Conservation (phyloP, 129 eudicot genomes). For the Kitagawia praeruptora region DNA sequence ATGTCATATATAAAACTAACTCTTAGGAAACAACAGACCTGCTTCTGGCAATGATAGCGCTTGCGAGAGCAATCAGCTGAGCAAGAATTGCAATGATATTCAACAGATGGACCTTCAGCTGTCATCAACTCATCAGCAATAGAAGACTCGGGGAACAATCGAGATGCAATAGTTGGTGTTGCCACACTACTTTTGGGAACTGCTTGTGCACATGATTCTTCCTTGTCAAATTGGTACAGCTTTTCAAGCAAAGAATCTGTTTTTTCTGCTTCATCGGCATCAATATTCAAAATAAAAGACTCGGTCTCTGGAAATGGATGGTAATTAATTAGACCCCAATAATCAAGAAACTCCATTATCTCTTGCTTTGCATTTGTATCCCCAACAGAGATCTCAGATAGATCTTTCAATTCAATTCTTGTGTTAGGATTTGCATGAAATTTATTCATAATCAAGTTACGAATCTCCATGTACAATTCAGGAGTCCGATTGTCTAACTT, state of each 20-base stretch:
- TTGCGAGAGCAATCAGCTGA: conserved; percentile 97
- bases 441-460: conserved; percentile 70
- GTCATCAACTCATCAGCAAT: conserved; percentile 62
- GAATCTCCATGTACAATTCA: conserved; percentile 72
- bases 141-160: conserved; percentile 63
- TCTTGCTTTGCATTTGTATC: conserved; percentile 72
- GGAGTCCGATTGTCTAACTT: conserved; percentile 64
- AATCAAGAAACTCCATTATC: conserved; percentile 83
- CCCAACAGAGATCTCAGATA: conserved; percentile 68
- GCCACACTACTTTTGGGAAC: conserved; percentile 36
- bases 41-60: conserved; percentile 97
- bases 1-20: background rate
- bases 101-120: conserved; percentile 86
- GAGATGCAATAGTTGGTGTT: conserved; percentile 43
- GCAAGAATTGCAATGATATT: conserved; percentile 96
- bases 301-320: conserved; percentile 61
- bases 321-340: conserved; percentile 97
- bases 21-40: conserved; percentile 46
- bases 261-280: conserved; percentile 37
- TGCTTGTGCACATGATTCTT: conserved; percentile 38
- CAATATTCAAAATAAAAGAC: conserved; percentile 21
- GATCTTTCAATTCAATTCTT: conserved; percentile 54
- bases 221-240: conserved; percentile 62
- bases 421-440: conserved; percentile 57
- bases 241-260: conserved; percentile 51